Percentiles rank a stretch among this genome's conserved stretches.
Evolutionary conservation across 2,329 filamentous ascomycete species (phyloP).

Genomic region (Lomentospora prolificans): DNA sequence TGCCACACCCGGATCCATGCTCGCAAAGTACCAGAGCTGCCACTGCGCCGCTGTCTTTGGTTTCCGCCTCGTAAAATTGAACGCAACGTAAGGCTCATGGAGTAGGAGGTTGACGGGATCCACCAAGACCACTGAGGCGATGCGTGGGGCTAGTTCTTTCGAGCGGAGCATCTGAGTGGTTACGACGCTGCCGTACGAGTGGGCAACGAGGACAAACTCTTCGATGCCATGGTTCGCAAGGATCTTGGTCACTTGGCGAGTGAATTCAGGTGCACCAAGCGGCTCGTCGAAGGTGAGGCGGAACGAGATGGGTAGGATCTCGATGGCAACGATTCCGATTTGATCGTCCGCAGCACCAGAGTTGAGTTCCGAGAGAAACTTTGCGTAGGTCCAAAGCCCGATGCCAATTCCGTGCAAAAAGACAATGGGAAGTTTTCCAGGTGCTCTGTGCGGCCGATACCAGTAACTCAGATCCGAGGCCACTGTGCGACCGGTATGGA

Average conservation of each 20-base stretch:
- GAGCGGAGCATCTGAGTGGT: conserved; percentile 51
- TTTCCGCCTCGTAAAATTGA: conserved; percentile 53
- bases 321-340: conserved; percentile 55
- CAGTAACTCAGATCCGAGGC: conserved; percentile 50
- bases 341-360: conserved; percentile 26
- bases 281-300: conserved; percentile 47
- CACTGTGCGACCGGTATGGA: conserved; percentile 35
- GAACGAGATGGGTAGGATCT: conserved; percentile 56
- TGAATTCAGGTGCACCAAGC: conserved; percentile 37
- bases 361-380: conserved; percentile 45
- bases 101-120: conserved; percentile 59
- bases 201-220: conserved; percentile 49
- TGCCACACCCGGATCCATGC: conserved; percentile 56
- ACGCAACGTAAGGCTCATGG: conserved; percentile 60
- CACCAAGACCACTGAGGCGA: conserved; percentile 37
- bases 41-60: conserved; percentile 55
- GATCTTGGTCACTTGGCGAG: conserved; percentile 45
- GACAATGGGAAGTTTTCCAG: conserved; percentile 43
- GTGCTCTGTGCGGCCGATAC: conserved; percentile 51
- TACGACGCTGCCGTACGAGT: conserved; percentile 56
- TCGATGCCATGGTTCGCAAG: conserved; percentile 47
- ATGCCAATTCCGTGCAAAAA: conserved; percentile 66
- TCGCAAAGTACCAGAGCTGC: conserved; percentile 62
- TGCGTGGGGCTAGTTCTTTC: conserved; percentile 34
- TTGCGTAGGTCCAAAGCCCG: conserved; percentile 52